Evolutionary conservation across 805 yeast species (phyloP).

Genomic region (Candida gorgasii): DNA sequence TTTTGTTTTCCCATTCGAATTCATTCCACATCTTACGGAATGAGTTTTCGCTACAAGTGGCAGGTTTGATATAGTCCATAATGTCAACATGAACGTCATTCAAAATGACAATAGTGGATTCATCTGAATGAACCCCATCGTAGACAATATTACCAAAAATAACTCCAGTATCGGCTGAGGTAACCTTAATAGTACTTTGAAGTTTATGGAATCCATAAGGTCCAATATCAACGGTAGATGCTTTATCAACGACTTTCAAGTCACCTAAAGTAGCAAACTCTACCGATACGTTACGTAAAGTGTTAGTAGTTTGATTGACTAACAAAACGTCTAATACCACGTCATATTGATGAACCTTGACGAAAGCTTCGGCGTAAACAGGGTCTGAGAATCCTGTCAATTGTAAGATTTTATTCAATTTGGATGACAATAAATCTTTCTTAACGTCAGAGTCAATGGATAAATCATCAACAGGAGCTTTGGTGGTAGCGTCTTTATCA

Average conservation of each 20-base stretch:
- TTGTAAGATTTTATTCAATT: constrained; percentile 84
- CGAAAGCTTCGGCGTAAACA: constrained; percentile 95
- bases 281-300: constrained; percentile 86
- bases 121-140: constrained; percentile 93
- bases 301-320: constrained; percentile 91
- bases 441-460: constrained; percentile 54
- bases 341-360: constrained; percentile 95
- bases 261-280: constrained; percentile 97
- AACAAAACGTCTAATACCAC: constrained; percentile 90
- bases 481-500: constrained; percentile 35
- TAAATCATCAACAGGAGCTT: constrained; percentile 54
- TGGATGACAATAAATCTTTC: constrained; percentile 66
- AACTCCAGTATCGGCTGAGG: constrained; percentile 97
- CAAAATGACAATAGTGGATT: constrained; percentile 83
- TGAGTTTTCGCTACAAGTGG: constrained; percentile 81
- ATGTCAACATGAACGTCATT: constrained; percentile 95
- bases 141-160: constrained; percentile 96
- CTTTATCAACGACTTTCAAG: constrained; percentile 89
- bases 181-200: constrained; percentile 87
- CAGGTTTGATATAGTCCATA: constrained; percentile 96
- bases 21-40: constrained; percentile 99
- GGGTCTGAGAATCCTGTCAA: constrained; percentile 98
- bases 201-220: constrained; percentile 96
- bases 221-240: constrained; percentile 85
- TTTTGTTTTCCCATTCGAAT: constrained; percentile 99